Percentiles rank a stretch among this genome's conserved stretches.
Evolutionary conservation across 2,329 filamentous ascomycete genomes (phyloP).

Genomic region (Fusarium hostae): DNA sequence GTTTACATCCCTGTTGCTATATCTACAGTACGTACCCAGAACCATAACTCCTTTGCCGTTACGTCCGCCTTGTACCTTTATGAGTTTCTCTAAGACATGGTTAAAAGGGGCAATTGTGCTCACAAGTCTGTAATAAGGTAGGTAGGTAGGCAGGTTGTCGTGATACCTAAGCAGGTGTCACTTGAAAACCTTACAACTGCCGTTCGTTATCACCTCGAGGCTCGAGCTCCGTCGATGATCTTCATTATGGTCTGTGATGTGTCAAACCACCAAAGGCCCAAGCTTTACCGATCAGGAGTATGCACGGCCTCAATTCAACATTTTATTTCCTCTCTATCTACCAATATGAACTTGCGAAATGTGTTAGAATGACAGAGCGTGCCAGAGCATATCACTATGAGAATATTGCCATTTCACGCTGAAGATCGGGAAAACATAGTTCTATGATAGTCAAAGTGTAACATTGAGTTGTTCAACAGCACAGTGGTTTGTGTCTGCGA

Average conservation of each 20-base stretch:
- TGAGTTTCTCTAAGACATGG: neutral
- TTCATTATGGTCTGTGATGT: constrained; percentile 1
- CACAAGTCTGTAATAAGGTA: neutral
- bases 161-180: neutral
- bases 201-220: neutral
- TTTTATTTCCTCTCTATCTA: neutral
- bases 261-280: constrained; percentile 12
- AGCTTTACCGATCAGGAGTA: constrained; percentile 17
- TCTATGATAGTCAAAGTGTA: neutral
- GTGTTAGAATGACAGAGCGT: neutral
- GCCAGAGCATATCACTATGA: neutral
- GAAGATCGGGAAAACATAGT: neutral
- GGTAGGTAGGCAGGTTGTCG: neutral
- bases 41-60: constrained; percentile 17
- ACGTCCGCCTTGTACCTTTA: neutral
- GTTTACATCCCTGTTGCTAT: constrained; percentile 20
- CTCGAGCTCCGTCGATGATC: neutral
- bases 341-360: neutral
- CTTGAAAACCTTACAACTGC: neutral
- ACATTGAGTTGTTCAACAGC: neutral
- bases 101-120: constrained; percentile 8
- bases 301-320: constrained; percentile 10
- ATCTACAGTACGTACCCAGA: constrained; percentile 32
- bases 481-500: no score
- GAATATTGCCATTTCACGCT: neutral